Evolutionary conservation across 768 basidiomycete species (phyloP).

Genomic region (Termitomyces sp.): DNA sequence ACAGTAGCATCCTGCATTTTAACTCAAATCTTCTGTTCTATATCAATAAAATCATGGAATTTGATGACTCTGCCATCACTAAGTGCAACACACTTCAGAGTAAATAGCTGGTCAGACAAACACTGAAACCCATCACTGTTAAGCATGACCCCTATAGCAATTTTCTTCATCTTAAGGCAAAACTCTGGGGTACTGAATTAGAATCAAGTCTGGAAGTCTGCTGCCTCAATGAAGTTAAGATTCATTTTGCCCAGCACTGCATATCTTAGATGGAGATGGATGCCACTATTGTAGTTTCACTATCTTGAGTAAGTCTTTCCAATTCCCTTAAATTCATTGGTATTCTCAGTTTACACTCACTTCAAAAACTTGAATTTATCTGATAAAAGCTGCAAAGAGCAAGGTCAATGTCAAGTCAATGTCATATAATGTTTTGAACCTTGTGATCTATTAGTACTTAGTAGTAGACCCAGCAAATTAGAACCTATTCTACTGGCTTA

Average conservation of each 20-base stretch:
- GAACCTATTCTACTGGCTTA: not conserved
- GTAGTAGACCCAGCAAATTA: not conserved
- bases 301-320: not conserved
- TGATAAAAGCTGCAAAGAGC: not conserved
- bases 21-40: not conserved
- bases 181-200: not conserved
- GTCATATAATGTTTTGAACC: not conserved
- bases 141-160: not conserved
- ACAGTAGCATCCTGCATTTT: not conserved
- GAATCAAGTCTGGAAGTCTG: not conserved
- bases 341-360: not conserved
- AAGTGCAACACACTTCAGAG: not conserved
- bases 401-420: not conserved
- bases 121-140: not conserved
- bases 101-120: not conserved
- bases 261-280: not conserved
- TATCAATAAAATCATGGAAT: not conserved
- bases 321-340: not conserved
- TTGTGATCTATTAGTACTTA: not conserved
- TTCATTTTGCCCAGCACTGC: not conserved
- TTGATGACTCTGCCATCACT: not conserved
- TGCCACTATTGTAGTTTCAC: not conserved
- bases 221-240: too few relatives aligned
- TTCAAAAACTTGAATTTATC: not conserved
- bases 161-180: not conserved